phyloP scores from a whole-genome alignment of 1,284 basidiomycete genomes.

The Athelia psychrophila region DNA sequence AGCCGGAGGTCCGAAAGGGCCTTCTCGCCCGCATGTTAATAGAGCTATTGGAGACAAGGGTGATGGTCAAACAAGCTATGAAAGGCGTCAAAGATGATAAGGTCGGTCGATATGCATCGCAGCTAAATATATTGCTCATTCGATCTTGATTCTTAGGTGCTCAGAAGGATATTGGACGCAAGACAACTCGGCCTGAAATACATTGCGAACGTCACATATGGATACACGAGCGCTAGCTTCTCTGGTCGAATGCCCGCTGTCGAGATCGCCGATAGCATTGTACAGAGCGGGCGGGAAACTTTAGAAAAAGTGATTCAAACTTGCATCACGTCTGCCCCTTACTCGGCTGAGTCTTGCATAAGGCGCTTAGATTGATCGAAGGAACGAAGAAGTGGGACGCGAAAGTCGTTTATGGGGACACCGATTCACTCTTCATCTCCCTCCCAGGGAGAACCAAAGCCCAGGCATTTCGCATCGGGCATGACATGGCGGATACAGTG shows the following conservation, averaged over 20 bases:
- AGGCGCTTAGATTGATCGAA: constrained; percentile 88
- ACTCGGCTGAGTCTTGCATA: constrained; percentile 2
- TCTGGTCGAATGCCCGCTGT: constrained; percentile 98
- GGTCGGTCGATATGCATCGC: constrained; percentile 36
- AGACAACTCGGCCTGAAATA: constrained; percentile 88
- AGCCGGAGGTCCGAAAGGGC: constrained; percentile 80
- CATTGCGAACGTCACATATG: constrained; percentile 90
- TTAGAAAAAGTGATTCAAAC: constrained; percentile 74
- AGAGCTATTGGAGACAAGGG: constrained; percentile 92
- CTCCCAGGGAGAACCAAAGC: constrained; percentile 88
- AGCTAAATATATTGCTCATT: not conserved
- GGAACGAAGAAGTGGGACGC: constrained; percentile 83
- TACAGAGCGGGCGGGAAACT: constrained; percentile 94
- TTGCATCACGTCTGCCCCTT: not conserved
- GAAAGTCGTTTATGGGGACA: constrained; percentile 96
- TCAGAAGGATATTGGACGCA: constrained; percentile 78
- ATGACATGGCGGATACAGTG: constrained; percentile 88
- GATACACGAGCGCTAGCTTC: constrained; percentile 91
- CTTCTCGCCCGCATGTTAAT: constrained; percentile 89
- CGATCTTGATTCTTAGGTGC: constrained; percentile 43
- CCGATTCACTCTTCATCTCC: constrained; percentile 91
- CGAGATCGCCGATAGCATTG: constrained; percentile 97
- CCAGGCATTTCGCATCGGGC: constrained; percentile 89
- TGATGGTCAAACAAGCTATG: constrained; percentile 98
- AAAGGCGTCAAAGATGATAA: constrained; percentile 78